These are phyloP conservation scores for Zymoseptoria passerinii DNA, from an alignment of 2,329 filamentous ascomycete species.

Conservation along the genomic window DNA sequence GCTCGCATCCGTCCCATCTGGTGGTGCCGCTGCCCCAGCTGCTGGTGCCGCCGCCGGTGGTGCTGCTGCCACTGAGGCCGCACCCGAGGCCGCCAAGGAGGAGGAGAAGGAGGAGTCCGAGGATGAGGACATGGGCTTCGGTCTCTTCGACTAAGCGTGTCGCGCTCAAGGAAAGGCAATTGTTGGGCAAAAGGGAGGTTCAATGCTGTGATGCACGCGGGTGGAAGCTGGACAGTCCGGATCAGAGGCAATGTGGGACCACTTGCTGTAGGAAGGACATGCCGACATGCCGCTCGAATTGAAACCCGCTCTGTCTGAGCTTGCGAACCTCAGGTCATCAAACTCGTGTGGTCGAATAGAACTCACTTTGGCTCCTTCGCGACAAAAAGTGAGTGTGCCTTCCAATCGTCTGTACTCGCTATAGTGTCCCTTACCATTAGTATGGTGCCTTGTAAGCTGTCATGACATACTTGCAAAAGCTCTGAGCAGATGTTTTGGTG, in stretches of 20 bases:
- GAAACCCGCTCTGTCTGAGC: neutral
- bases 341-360: too few relatives aligned
- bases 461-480: too few relatives aligned
- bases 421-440: too few relatives aligned
- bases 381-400: too few relatives aligned
- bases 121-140: slow-evolving; percentile 69
- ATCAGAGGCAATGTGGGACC: neutral
- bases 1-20: slow-evolving; percentile 95
- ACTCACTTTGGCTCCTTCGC: too few relatives aligned
- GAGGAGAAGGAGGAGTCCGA: slow-evolving; percentile 73
- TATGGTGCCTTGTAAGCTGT: too few relatives aligned
- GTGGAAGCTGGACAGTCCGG: neutral
- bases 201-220: neutral
- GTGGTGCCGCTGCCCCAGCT: slow-evolving; percentile 67
- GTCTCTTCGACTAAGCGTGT: slow-evolving; percentile 55
- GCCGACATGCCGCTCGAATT: neutral
- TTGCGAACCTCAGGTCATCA: neutral
- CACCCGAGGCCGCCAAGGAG: slow-evolving; percentile 52
- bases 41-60: slow-evolving; percentile 61
- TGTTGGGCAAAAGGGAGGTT: neutral
- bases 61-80: slow-evolving; percentile 57
- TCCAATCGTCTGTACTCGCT: too few relatives aligned
- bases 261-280: neutral
- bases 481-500: too few relatives aligned
- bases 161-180: slow-evolving; percentile 6